phyloP scores from a whole-genome alignment of 176 grass and related monocot genomes.

The Zea luxurians region DNA sequence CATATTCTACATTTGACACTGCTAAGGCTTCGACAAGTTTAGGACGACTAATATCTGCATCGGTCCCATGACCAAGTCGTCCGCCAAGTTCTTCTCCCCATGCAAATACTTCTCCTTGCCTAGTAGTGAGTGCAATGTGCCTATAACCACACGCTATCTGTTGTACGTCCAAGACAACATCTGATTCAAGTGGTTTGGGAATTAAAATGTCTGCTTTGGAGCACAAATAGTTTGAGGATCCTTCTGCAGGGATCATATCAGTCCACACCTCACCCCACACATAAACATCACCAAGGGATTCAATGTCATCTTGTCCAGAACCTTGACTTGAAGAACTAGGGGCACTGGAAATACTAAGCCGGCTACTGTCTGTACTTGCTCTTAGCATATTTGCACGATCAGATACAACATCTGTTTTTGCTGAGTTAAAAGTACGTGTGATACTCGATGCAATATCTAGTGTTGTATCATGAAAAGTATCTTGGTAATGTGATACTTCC shows the following conservation, averaged over 20 bases:
- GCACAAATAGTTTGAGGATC: constrained; percentile 41
- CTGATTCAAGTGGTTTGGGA: constrained; percentile 80
- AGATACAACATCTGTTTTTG: constrained; percentile 66
- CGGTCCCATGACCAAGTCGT: constrained; percentile 66
- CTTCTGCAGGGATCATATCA: constrained; percentile 55
- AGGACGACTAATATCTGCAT: constrained; percentile 60
- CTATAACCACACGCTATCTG: constrained; percentile 74
- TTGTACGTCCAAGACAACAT: constrained; percentile 88
- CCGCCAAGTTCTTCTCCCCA: constrained; percentile 89
- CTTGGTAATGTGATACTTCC: constrained; percentile 61
- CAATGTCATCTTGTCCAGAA: constrained; percentile 75
- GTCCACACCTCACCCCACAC: constrained; percentile 92
- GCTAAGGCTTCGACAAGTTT: constrained; percentile 75
- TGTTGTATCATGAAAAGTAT: constrained; percentile 43
- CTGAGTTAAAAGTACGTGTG: constrained; percentile 49
- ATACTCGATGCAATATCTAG: constrained; percentile 51
- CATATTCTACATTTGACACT: constrained; percentile 67
- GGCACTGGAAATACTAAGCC: constrained; percentile 80
- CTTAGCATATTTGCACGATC: constrained; percentile 81
- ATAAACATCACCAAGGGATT: constrained; percentile 92
- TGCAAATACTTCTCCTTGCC: constrained; percentile 84
- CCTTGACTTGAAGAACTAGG: constrained; percentile 76
- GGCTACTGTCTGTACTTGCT: constrained; percentile 65
- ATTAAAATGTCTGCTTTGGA: constrained; percentile 60
- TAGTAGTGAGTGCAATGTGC: constrained; percentile 76